phyloP scores from a whole-genome alignment of 306 rosid species.

The Luffa aegyptiaca region DNA sequence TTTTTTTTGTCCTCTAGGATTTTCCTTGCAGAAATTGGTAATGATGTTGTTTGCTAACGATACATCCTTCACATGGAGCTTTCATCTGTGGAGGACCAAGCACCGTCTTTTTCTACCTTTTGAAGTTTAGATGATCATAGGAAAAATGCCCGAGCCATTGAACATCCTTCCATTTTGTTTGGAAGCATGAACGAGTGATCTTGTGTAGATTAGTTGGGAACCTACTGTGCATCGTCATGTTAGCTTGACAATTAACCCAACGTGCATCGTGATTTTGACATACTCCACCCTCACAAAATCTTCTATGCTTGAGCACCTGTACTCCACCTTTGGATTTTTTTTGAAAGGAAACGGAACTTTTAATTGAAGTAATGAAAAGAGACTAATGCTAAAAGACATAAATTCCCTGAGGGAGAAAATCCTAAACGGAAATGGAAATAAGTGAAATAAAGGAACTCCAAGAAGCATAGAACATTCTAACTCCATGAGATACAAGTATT shows the following conservation, averaged over 20 bases:
- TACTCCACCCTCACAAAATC: neutral
- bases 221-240: neutral
- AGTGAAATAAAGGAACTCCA: too few relatives aligned
- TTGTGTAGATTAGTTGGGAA: neutral
- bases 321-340: neutral
- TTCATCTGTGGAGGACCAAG: neutral
- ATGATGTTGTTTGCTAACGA: neutral
- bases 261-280: neutral
- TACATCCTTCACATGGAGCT: neutral
- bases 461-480: too few relatives aligned
- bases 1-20: neutral
- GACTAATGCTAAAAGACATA: too few relatives aligned
- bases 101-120: neutral
- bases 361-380: too few relatives aligned
- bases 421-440: too few relatives aligned
- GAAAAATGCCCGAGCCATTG: neutral
- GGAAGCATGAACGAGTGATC: neutral
- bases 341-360: too few relatives aligned
- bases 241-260: neutral
- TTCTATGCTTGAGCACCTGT: neutral
- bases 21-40: neutral
- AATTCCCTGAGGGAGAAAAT: too few relatives aligned
- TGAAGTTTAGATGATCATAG: neutral
- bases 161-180: neutral
- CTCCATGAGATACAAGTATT: too few relatives aligned